Evolutionary conservation across 129 eudicot genomes (phyloP).

Genomic region (Apium graveolens): DNA sequence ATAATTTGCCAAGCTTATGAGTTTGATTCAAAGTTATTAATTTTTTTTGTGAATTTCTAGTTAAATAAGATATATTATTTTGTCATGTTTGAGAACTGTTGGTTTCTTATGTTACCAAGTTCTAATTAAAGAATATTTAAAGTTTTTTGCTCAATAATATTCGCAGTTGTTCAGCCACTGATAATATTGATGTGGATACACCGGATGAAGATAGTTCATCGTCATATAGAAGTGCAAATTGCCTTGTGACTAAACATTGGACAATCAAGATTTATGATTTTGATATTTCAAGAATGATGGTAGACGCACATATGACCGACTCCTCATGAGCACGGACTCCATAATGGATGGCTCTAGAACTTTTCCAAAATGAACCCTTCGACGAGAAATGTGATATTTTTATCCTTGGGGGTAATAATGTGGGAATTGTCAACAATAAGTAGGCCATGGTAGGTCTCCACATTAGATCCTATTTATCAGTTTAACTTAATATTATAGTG

Average conservation of each 20-base stretch:
- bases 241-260: slow-evolving; percentile 97
- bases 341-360: slow-evolving; percentile 99
- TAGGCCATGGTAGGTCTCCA: slow-evolving; percentile 84
- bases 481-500: background rate
- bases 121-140: too few relatives aligned
- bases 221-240: slow-evolving; percentile 92
- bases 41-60: too few relatives aligned
- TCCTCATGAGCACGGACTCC: slow-evolving; percentile 96
- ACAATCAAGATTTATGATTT: slow-evolving; percentile 91
- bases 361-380: slow-evolving; percentile 84
- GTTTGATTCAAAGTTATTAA: too few relatives aligned
- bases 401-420: slow-evolving; percentile 92
- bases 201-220: slow-evolving; percentile 94
- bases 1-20: too few relatives aligned
- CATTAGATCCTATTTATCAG: background rate
- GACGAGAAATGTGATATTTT: slow-evolving; percentile 94
- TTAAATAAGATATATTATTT: too few relatives aligned
- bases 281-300: slow-evolving; percentile 88
- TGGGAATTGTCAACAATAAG: slow-evolving; percentile 93
- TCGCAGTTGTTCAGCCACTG: too few relatives aligned
- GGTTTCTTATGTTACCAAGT: too few relatives aligned
- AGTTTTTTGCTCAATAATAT: too few relatives aligned
- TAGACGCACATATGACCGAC: slow-evolving; percentile 47
- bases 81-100: too few relatives aligned
- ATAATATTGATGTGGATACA: slow-evolving; percentile 97